phyloP scores from a whole-genome alignment of 1,284 basidiomycete genomes.

The Coniferiporia weirii region DNA sequence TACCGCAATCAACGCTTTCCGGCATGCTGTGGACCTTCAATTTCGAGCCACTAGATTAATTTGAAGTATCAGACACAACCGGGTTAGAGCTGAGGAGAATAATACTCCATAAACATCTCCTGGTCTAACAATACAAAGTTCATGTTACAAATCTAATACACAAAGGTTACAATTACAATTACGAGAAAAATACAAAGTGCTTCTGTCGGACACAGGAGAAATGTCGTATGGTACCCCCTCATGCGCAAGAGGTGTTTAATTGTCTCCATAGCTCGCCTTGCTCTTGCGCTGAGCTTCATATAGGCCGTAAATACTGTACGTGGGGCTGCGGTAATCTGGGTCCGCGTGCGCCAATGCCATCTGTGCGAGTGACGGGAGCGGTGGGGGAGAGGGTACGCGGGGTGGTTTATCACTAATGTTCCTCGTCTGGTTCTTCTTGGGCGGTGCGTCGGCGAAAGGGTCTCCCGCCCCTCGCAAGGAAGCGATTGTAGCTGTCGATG shows the following conservation, averaged over 20 bases:
- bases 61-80: no score
- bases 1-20: slow-evolving; percentile 2
- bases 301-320: slow-evolving; percentile 73
- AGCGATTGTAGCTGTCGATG: slow-evolving; percentile 28
- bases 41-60: no score
- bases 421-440: slow-evolving; percentile 17
- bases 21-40: background rate
- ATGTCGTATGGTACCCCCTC: background rate
- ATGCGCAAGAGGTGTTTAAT: background rate
- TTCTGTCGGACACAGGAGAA: background rate
- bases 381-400: slow-evolving; percentile 68
- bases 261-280: slow-evolving; percentile 7
- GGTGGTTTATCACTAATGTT: slow-evolving; percentile 54
- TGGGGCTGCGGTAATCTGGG: slow-evolving; percentile 67
- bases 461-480: slow-evolving; percentile 1
- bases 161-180: background rate
- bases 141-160: background rate
- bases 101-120: background rate
- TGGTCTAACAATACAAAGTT: background rate
- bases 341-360: slow-evolving; percentile 66
- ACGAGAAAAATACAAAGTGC: background rate
- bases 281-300: slow-evolving; percentile 64
- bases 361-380: slow-evolving; percentile 67
- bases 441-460: slow-evolving; percentile 11
- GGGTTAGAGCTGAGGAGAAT: no score